A percentile compares a stretch with the other conserved stretches of the same genome.
Evolutionary conservation across 2,329 filamentous ascomycete species (phyloP).

Genomic region (Venturia oleaginea): DNA sequence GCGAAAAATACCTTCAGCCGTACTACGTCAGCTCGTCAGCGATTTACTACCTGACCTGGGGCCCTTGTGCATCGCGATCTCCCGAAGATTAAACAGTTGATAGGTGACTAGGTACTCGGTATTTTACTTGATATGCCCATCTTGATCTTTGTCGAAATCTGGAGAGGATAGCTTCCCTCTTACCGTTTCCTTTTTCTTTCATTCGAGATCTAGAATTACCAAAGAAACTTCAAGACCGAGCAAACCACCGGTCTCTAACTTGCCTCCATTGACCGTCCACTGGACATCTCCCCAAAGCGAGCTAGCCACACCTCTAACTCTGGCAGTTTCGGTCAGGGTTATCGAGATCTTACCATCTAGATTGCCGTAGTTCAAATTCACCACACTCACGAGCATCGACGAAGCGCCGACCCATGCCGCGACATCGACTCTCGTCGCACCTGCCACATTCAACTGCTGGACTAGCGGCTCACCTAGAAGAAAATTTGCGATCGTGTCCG

Average conservation of each 20-base stretch:
- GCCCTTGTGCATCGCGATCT: too few species aligned
- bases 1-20: too few species aligned
- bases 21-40: too few species aligned
- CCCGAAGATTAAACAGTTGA: too few species aligned
- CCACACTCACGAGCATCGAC: neutral
- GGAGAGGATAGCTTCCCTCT: too few species aligned
- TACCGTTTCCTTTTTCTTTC: neutral
- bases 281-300: neutral
- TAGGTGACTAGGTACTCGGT: too few species aligned
- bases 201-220: neutral
- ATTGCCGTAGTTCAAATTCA: neutral
- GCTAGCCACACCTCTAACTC: neutral
- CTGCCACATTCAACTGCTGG: conserved; percentile 21
- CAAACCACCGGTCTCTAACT: neutral
- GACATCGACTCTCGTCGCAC: conserved; percentile 13
- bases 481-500: neutral
- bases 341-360: neutral
- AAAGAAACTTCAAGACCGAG: neutral
- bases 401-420: neutral
- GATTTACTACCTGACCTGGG: too few species aligned
- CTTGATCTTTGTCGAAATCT: too few species aligned
- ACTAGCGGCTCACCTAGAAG: conserved; percentile 11
- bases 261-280: neutral
- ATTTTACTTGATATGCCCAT: too few species aligned
- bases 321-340: neutral